These are phyloP conservation scores for Neocatenulostroma microsporum DNA, from an alignment of 2,329 filamentous ascomycete species.

Conservation along the genomic window DNA sequence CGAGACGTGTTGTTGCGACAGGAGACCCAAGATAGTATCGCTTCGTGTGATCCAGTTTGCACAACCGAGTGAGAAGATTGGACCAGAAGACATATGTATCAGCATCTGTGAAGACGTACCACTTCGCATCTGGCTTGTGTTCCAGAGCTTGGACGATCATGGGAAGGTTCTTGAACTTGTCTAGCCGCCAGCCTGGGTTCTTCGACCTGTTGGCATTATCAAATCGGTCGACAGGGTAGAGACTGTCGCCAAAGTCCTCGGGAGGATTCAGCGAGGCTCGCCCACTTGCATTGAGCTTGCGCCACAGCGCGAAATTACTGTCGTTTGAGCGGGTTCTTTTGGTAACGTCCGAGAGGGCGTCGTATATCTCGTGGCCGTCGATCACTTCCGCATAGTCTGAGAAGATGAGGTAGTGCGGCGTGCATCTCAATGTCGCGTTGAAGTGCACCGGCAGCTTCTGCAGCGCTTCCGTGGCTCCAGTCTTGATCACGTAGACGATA, in stretches of 20 bases:
- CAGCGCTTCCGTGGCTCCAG: conserved; percentile 50
- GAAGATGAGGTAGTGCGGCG: conserved; percentile 50
- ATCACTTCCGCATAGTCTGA: conserved; percentile 51
- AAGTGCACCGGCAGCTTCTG: conserved; percentile 51
- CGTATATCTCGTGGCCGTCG: conserved; percentile 32
- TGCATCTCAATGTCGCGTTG: conserved; percentile 47
- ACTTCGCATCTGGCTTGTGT: conserved; percentile 42
- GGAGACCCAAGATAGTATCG: conserved; percentile 25
- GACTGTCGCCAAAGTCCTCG: no score
- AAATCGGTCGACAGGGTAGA: conserved; percentile 16
- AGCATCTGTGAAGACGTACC: conserved; percentile 54
- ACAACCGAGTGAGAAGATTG: conserved; percentile 48
- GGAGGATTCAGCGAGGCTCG: conserved; percentile 23
- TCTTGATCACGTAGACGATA: conserved; percentile 51
- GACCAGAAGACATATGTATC: conserved; percentile 52
- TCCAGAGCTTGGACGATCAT: conserved; percentile 35
- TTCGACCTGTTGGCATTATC: conserved; percentile 18
- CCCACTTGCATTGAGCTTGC: conserved; percentile 27
- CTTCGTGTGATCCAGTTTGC: conserved; percentile 41
- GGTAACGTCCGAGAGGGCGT: conserved; percentile 30
- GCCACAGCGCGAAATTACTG: conserved; percentile 32
- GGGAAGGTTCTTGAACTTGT: conserved; percentile 50
- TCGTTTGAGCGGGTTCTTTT: conserved; percentile 24
- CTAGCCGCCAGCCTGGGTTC: conserved; percentile 27
- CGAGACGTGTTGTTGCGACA: no score